These are phyloP conservation scores for Amanita rimosa DNA, from an alignment of 768 basidiomycete species.

Conservation along the genomic window DNA sequence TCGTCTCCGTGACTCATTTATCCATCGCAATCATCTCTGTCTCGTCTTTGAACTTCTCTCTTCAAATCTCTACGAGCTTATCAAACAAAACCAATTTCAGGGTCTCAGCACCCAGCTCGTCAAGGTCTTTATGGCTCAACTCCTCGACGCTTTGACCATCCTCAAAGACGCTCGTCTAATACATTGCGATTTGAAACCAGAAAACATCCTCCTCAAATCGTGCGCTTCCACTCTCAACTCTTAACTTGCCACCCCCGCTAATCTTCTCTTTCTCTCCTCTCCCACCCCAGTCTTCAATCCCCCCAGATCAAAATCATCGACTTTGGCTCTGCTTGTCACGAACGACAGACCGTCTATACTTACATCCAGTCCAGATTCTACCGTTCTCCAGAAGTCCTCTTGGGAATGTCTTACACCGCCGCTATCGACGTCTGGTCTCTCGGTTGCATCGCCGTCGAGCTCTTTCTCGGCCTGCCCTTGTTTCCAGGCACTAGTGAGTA, in stretches of 20 bases:
- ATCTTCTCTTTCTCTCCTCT: not conserved
- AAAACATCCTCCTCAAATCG: slow-evolving; percentile 97
- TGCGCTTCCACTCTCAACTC: slow-evolving; percentile 20
- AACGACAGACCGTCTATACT: slow-evolving; percentile 98
- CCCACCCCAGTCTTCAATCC: slow-evolving; percentile 65
- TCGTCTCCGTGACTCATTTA: slow-evolving; percentile 90
- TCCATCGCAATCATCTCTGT: slow-evolving; percentile 92
- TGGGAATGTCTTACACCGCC: slow-evolving; percentile 90
- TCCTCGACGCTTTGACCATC: slow-evolving; percentile 85
- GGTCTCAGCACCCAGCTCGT: slow-evolving; percentile 94
- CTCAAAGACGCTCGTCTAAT: slow-evolving; percentile 94
- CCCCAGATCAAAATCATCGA: slow-evolving; percentile 99
- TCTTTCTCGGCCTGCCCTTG: slow-evolving; percentile 90
- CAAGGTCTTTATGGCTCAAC: slow-evolving; percentile 95
- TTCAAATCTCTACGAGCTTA: slow-evolving; percentile 96
- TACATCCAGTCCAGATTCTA: slow-evolving; percentile 99
- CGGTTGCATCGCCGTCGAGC: slow-evolving; percentile 96
- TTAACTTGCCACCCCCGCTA: not conserved
- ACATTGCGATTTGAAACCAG: slow-evolving; percentile 97
- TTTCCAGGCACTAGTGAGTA: slow-evolving; percentile 99
- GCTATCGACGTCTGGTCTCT: slow-evolving; percentile 99
- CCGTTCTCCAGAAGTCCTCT: slow-evolving; percentile 91
- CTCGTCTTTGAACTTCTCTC: slow-evolving; percentile 96
- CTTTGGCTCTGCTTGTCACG: slow-evolving; percentile 98
- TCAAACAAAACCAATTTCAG: slow-evolving; percentile 99